Evolutionary conservation across 1,284 basidiomycete genomes (phyloP).

Genomic region (Cryptococcus neoformans): DNA sequence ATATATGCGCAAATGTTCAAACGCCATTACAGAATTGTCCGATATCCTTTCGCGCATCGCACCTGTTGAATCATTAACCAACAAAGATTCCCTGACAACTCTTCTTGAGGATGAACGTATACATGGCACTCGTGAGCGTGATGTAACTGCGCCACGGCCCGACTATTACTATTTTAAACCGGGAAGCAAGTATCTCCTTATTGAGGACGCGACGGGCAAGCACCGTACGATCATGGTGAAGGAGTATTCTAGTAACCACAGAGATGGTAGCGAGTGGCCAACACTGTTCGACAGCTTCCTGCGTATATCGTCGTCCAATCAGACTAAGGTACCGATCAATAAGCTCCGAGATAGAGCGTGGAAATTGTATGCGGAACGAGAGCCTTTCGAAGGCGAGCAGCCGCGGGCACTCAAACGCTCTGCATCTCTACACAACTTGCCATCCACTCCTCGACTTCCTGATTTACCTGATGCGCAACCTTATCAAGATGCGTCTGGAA

Average conservation of each 20-base stretch:
- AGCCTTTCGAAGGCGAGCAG: slow-evolving; percentile 34
- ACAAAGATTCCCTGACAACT: slow-evolving; percentile 48
- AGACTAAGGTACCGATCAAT: slow-evolving; percentile 24
- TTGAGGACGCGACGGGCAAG: slow-evolving; percentile 85
- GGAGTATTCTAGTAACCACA: slow-evolving; percentile 51
- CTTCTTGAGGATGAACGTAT: slow-evolving; percentile 84
- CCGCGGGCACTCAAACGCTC: slow-evolving; percentile 32
- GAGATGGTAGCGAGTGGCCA: slow-evolving; percentile 54
- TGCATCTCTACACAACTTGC: slow-evolving; percentile 25
- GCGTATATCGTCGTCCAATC: slow-evolving; percentile 29
- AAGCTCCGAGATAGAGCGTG: slow-evolving; percentile 41
- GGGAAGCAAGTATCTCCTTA: slow-evolving; percentile 73
- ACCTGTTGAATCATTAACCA: slow-evolving; percentile 44
- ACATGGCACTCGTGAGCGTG: slow-evolving; percentile 85
- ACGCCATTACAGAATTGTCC: slow-evolving; percentile 23
- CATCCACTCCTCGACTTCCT: slow-evolving; percentile 30
- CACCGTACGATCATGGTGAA: slow-evolving; percentile 56
- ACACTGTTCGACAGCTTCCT: slow-evolving; percentile 51
- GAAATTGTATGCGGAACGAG: slow-evolving; percentile 38
- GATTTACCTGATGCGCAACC: slow-evolving; percentile 33
- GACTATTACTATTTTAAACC: slow-evolving; percentile 88
- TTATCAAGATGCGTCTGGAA: slow-evolving; percentile 84
- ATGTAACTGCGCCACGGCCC: slow-evolving; percentile 78
- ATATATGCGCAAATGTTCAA: not conserved
- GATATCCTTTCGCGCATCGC: slow-evolving; percentile 49